phyloP scores from a whole-genome alignment of 78 protist genomes.

The Tieghemostelium lacteum region DNA sequence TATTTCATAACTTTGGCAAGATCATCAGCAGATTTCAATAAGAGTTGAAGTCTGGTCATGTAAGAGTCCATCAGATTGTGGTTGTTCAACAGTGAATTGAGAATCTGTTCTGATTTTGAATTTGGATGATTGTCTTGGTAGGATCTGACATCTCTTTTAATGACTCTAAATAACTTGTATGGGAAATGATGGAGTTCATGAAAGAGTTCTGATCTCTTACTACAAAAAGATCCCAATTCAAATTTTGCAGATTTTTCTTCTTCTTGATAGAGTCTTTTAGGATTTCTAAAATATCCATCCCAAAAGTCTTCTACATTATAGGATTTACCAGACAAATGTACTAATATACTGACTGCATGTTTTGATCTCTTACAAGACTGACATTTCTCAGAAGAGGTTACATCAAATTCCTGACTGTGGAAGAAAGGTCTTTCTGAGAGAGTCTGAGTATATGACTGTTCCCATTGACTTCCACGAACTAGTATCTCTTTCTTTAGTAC shows the following conservation, averaged over 20 bases:
- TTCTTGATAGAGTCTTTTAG: slow-evolving; percentile 1
- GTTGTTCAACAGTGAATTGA: too few relatives aligned
- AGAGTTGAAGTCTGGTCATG: too few relatives aligned
- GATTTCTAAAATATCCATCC: slow-evolving; percentile 42
- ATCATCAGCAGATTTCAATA: too few relatives aligned
- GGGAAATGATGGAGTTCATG: slow-evolving; percentile 72
- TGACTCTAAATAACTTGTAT: slow-evolving; percentile 8
- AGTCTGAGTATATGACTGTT: slow-evolving; percentile 1
- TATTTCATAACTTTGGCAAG: too few relatives aligned
- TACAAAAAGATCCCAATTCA: slow-evolving; percentile 49
- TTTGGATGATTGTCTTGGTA: neutral
- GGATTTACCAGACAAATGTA: slow-evolving; percentile 18
- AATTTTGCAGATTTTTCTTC: slow-evolving; percentile 6
- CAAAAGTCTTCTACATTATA: slow-evolving; percentile 56
- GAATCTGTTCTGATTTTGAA: neutral
- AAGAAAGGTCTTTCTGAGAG: slow-evolving; percentile 22
- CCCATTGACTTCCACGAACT: slow-evolving; percentile 61
- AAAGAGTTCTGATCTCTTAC: slow-evolving; percentile 31
- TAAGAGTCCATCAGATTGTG: too few relatives aligned
- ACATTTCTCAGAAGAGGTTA: neutral
- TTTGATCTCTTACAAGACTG: slow-evolving; percentile 38
- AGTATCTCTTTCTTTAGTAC: slow-evolving; percentile 36
- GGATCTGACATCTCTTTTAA: slow-evolving; percentile 17
- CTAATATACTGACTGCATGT: neutral
- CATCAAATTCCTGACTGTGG: neutral